Base-by-base conservation (phyloP, 768 basidiomycete genomes). In the Flagelloscypha sp. region DNA sequence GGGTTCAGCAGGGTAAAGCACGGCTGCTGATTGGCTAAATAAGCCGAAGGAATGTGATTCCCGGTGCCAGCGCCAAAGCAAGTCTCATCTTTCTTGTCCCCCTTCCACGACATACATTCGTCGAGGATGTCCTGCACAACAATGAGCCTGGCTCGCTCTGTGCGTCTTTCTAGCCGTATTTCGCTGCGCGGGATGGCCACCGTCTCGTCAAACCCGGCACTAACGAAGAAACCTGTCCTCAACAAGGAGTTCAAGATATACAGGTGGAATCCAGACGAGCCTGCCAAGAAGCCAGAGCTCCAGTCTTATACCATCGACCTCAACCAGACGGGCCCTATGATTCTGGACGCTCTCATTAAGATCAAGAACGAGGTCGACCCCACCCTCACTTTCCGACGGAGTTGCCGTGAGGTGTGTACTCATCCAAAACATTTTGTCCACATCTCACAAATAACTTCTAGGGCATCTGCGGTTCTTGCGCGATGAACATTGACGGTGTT, bases 311-410 rank as follows among this genome's bases (percentile, higher is more conserved):
- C 72, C 30, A 74, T 98, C 50, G 92, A 97, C 63, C 71, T 98
- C 35, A 86, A 87, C 64, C 82, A 90, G 61, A 89, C 84, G 18
- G 94, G 94, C 9, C 94, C 94, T 39, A 98, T 98, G 94, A 59
- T 92, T 35, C 79, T 93, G 37, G 89, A 94, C 49, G 89, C 87
- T 2, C 77, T 93, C 48, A 95, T 97, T 65, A 97, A 98, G 66
- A 97, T 99, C 57, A 99, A 99, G 77, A 97, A 95, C 61, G 94
- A 98, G 59, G 54, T 94, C 19, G 95, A 98, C 65, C 86, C 94
- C 2, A 98, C 94, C 2, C 71, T 99, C 21, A 97, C 94, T 5
- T 98, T 99, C 72, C 79, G 95, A 27, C 74, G 90, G 27, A 87
- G 84, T 13, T 94, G 89, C 66, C 63, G 89, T 37, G 89, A 93